These are phyloP conservation scores for Mallotus repandus DNA, from an alignment of 441 rosid genomes.

Conservation along the genomic window DNA sequence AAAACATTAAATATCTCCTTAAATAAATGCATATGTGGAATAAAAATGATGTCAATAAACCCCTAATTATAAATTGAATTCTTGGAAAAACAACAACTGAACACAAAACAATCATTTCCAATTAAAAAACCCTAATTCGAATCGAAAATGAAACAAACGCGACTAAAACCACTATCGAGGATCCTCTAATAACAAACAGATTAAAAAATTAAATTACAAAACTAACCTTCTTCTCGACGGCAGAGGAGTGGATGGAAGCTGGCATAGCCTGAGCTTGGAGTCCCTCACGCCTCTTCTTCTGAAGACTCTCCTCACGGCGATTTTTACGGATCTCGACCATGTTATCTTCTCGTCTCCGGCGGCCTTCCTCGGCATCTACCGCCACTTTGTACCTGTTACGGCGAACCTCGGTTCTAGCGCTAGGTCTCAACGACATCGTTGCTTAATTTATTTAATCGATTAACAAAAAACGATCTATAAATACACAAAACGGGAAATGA, in stretches of 20 bases:
- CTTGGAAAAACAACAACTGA: too few relatives aligned
- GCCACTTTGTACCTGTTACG: conserved; percentile 82
- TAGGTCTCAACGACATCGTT: conserved; percentile 84
- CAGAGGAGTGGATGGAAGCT: conserved; percentile 45
- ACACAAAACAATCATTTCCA: neutral
- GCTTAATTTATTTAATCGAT: neutral
- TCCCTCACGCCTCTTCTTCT: conserved; percentile 86
- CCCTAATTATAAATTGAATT: neutral
- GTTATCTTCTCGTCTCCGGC: conserved; percentile 86
- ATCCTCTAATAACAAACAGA: neutral
- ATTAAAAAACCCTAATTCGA: neutral
- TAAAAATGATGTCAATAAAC: neutral
- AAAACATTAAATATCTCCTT: too few relatives aligned
- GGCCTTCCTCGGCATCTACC: conserved; percentile 89
- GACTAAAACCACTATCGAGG: neutral
- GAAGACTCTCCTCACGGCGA: conserved; percentile 80
- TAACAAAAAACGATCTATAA: neutral
- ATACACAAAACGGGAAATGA: neutral
- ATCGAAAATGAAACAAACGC: neutral
- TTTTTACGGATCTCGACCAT: conserved; percentile 96
- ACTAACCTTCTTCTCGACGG: conserved; percentile 63
- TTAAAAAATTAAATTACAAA: neutral
- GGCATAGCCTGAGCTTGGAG: conserved; percentile 55
- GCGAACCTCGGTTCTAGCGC: conserved; percentile 70
- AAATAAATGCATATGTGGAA: too few relatives aligned